phyloP scores from a whole-genome alignment of 495 filamentous ascomycete species.

The Aspergillus biplanus region DNA sequence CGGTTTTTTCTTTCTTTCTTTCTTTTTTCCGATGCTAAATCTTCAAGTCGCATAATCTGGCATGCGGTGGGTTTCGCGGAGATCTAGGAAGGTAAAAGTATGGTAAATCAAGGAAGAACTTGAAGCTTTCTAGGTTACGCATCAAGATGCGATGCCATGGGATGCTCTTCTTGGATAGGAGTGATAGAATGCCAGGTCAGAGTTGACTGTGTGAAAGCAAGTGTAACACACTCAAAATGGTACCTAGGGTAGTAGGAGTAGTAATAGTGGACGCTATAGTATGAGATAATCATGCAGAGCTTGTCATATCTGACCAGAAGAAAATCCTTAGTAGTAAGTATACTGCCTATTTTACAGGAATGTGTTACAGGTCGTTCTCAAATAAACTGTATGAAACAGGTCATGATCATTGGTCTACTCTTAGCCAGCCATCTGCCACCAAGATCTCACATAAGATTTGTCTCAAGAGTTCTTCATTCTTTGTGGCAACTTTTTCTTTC shows the following conservation, averaged over 20 bases:
- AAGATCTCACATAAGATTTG: slow-evolving; percentile 20
- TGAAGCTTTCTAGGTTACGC: no score
- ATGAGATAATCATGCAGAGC: neutral
- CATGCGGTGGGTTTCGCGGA: no score
- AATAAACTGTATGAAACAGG: slow-evolving; percentile 13
- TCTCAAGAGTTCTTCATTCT: slow-evolving; percentile 11
- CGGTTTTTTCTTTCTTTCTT: slow-evolving; percentile 16
- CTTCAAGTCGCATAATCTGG: neutral
- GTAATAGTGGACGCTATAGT: neutral
- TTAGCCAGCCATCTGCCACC: slow-evolving; percentile 14
- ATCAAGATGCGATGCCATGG: no score
- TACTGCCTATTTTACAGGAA: slow-evolving; percentile 1
- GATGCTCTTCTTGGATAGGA: no score
- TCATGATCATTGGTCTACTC: slow-evolving; percentile 23
- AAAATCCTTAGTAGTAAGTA: slow-evolving; percentile 1
- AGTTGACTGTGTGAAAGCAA: no score
- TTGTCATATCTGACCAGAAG: neutral
- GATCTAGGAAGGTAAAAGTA: no score
- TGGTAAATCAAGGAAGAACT: no score
- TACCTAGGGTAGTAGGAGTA: no score
- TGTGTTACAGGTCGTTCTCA: slow-evolving; percentile 9
- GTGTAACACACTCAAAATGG: no score
- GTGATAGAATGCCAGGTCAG: no score
- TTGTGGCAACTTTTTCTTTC: neutral
- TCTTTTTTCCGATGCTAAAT: slow-evolving; percentile 5